Evolutionary conservation across 1,139 yeast species (phyloP).

Genomic region (Suhomyces anneliseae): DNA sequence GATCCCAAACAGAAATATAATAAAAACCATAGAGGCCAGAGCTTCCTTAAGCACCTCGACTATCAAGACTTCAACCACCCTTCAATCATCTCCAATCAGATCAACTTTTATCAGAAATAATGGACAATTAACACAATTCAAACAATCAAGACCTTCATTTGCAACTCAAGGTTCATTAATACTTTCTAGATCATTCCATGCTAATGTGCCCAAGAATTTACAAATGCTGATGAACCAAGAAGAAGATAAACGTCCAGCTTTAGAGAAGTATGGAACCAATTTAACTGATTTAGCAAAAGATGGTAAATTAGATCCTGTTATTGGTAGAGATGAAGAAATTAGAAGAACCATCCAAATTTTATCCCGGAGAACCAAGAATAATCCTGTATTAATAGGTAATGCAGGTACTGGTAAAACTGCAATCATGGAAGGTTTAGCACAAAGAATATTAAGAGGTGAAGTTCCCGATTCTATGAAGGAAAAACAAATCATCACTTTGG

Average conservation of each 20-base stretch:
- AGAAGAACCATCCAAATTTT: conserved; percentile 88
- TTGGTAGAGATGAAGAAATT: conserved; percentile 95
- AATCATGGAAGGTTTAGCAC: conserved; percentile 94
- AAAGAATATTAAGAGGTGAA: conserved; percentile 83
- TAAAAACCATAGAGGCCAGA: not conserved
- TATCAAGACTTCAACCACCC: not conserved
- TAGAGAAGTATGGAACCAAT: conserved; percentile 86
- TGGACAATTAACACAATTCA: no score
- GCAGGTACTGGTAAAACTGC: conserved; percentile 99
- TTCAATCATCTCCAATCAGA: not conserved
- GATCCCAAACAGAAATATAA: not conserved
- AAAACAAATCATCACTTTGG: conserved; percentile 79
- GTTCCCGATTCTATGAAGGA: conserved; percentile 93
- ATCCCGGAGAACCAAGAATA: conserved; percentile 89
- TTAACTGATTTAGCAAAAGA: conserved; percentile 81
- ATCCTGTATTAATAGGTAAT: conserved; percentile 89
- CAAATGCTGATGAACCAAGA: conserved; percentile 48
- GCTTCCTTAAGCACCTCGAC: not conserved
- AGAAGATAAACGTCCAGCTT: conserved; percentile 68
- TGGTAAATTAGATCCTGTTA: conserved; percentile 94
- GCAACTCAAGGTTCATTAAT: not conserved
- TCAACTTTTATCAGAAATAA: not conserved
- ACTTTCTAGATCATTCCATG: conserved; percentile 16
- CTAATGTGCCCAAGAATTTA: conserved; percentile 18
- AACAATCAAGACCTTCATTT: not conserved